Evolutionary conservation across 108 stramenopile genomes (phyloP).

Genomic region (Seminavis robusta): DNA sequence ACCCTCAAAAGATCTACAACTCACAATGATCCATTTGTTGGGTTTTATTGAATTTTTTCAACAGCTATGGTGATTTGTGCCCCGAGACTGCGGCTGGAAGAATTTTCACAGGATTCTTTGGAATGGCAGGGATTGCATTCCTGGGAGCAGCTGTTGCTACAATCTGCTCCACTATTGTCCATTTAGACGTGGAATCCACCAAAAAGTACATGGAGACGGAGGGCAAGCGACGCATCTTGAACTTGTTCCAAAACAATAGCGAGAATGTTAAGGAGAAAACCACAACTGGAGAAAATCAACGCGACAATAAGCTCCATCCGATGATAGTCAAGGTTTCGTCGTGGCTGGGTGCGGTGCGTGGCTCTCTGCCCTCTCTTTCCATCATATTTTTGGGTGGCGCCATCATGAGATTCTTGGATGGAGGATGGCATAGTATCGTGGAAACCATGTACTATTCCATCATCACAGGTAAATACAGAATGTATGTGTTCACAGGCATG

Average conservation of each 20-base stretch:
- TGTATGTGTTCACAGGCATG: slow-evolving; percentile 2
- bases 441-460: slow-evolving; percentile 41
- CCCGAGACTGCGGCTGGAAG: slow-evolving; percentile 35
- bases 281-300: not conserved
- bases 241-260: slow-evolving; percentile 20
- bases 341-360: not conserved
- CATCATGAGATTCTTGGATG: slow-evolving; percentile 8
- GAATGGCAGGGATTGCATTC: slow-evolving; percentile 54
- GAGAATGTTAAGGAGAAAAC: not conserved
- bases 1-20: no score
- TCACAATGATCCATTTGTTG: no score
- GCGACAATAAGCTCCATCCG: not conserved
- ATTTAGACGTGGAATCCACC: slow-evolving; percentile 38
- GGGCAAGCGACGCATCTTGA: slow-evolving; percentile 7
- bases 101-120: slow-evolving; percentile 62
- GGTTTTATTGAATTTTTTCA: no score
- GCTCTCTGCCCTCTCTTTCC: slow-evolving; percentile 6
- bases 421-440: slow-evolving; percentile 33
- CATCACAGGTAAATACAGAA: slow-evolving; percentile 24
- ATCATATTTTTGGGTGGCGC: slow-evolving; percentile 17
- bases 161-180: slow-evolving; percentile 39
- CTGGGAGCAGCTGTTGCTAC: slow-evolving; percentile 52
- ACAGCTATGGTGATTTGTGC: slow-evolving; percentile 50
- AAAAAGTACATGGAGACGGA: slow-evolving; percentile 11
- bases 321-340: not conserved